phyloP scores from a whole-genome alignment of 805 yeast species.

The Candida ponderosae region DNA sequence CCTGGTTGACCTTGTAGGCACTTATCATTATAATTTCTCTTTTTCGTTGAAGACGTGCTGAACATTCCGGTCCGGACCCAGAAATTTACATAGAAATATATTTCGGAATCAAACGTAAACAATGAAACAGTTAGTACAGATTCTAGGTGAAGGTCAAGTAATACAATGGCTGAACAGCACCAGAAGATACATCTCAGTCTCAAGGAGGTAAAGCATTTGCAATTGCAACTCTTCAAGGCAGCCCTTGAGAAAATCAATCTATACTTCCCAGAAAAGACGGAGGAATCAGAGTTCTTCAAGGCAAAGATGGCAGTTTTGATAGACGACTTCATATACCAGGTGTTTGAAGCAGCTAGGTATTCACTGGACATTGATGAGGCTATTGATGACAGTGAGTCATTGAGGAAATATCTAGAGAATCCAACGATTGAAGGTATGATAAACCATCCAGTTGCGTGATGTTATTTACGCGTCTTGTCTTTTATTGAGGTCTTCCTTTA shows the following conservation, averaged over 20 bases:
- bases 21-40: too few species aligned
- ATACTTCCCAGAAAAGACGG: slow-evolving; percentile 33
- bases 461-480: slow-evolving; percentile 12
- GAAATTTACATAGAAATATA: too few species aligned
- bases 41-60: too few species aligned
- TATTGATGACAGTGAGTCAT: slow-evolving; percentile 23
- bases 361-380: slow-evolving; percentile 54
- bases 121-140: not conserved
- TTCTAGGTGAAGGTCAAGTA: too few species aligned
- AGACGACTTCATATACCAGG: slow-evolving; percentile 38
- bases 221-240: slow-evolving; percentile 32
- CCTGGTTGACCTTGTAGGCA: too few species aligned
- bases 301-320: slow-evolving; percentile 34
- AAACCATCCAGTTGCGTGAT: too few species aligned
- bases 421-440: slow-evolving; percentile 13
- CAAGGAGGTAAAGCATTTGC: slow-evolving; percentile 45
- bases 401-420: slow-evolving; percentile 16
- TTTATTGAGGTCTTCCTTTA: slow-evolving; percentile 13
- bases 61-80: not conserved
- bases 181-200: slow-evolving; percentile 39
- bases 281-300: slow-evolving; percentile 36
- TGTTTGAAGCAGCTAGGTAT: slow-evolving; percentile 49
- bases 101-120: not conserved
- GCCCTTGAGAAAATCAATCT: slow-evolving; percentile 38
- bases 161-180: slow-evolving; percentile 21